Evolutionary conservation across 176 grass and related monocot species (phyloP).

Genomic region (Luzula sylvatica): DNA sequence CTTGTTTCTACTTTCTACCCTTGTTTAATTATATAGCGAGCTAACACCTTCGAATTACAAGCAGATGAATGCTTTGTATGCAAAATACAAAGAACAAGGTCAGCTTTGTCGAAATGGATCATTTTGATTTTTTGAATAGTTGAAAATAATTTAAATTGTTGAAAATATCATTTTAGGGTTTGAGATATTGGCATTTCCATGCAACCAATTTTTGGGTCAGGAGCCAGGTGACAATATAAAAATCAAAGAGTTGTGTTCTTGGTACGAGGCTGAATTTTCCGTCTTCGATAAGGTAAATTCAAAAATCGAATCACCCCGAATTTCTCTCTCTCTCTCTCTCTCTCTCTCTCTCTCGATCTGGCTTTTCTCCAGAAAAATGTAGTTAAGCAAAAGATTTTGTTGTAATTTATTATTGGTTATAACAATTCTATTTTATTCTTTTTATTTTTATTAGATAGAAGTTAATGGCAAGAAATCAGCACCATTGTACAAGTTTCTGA

Average conservation of each 20-base stretch:
- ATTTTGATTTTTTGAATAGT: no score
- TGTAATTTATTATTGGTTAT: neutral
- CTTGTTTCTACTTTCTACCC: neutral
- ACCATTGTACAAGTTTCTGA: slow-evolving; percentile 34
- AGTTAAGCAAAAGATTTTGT: no score
- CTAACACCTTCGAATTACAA: slow-evolving; percentile 65
- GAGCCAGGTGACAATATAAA: slow-evolving; percentile 66
- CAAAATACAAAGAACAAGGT: slow-evolving; percentile 57
- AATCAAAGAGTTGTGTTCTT: slow-evolving; percentile 47
- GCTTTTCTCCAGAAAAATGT: no score
- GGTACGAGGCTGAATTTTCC: slow-evolving; percentile 64
- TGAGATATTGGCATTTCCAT: slow-evolving; percentile 74
- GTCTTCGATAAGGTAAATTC: slow-evolving; percentile 56
- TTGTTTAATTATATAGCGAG: slow-evolving; percentile 32
- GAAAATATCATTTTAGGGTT: no score
- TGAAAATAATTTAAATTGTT: no score
- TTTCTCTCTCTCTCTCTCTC: no score
- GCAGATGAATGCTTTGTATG: slow-evolving; percentile 58
- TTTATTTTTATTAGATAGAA: slow-evolving; percentile 22
- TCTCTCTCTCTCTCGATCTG: no score
- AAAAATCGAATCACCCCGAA: no score
- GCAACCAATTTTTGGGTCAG: slow-evolving; percentile 67
- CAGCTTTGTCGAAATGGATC: neutral
- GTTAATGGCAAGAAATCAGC: slow-evolving; percentile 31
- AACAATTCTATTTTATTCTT: no score